A percentile compares a stretch with the other conserved stretches of the same genome.
These are phyloP conservation scores for Aspergillus ellipticus DNA, from an alignment of 495 filamentous ascomycete species.

Conservation along the genomic window DNA sequence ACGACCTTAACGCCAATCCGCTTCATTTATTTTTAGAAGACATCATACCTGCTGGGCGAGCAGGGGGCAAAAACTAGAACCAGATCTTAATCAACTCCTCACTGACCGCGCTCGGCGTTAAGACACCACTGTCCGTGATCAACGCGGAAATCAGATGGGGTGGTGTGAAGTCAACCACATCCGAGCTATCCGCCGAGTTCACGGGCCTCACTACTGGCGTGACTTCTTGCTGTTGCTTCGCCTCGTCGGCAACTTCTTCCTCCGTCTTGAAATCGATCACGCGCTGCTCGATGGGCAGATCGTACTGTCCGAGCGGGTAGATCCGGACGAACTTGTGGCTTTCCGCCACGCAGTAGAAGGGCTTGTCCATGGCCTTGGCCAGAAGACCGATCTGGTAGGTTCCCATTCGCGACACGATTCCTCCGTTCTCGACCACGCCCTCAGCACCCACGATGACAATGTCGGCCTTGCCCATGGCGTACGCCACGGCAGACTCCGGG, in stretches of 20 bases:
- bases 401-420: conserved; percentile 84
- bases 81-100: conserved; percentile 77
- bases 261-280: conserved; percentile 66
- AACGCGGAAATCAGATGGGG: conserved; percentile 76
- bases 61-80: conserved; percentile 46
- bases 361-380: conserved; percentile 71
- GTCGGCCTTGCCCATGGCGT: conserved; percentile 75
- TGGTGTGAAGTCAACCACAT: conserved; percentile 84
- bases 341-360: conserved; percentile 89
- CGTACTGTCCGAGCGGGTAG: conserved; percentile 74
- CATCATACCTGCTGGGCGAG: background rate
- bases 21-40: conserved; percentile 1
- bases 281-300: conserved; percentile 70
- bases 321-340: conserved; percentile 91
- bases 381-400: conserved; percentile 86
- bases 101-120: conserved; percentile 72
- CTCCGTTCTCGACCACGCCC: conserved; percentile 89
- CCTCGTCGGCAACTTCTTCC: conserved; percentile 46
- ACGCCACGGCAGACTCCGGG: conserved; percentile 73
- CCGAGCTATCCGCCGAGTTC: conserved; percentile 23
- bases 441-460: conserved; percentile 91
- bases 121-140: conserved; percentile 71
- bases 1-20: conserved; percentile 8
- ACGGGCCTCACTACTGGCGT: background rate
- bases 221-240: conserved; percentile 23